Evolutionary conservation across 1,139 yeast species (phyloP).

Genomic region (Pichia terricola): DNA sequence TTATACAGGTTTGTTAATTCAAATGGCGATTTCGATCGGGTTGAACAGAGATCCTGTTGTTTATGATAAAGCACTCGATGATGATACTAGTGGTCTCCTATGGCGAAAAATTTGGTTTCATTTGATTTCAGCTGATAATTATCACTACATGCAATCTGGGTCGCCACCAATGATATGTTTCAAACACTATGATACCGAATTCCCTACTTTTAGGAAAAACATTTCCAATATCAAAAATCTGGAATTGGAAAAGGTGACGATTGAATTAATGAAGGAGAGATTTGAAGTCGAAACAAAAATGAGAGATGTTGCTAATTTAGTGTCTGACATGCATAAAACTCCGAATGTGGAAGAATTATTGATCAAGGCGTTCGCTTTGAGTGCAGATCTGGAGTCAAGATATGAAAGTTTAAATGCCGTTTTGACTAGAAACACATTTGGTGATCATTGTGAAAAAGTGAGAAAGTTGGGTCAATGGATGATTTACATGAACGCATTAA

Average conservation of each 20-base stretch:
- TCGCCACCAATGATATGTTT: slow-evolving; percentile 29
- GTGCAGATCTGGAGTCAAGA: slow-evolving; percentile 7
- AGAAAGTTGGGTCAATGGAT: slow-evolving; percentile 14
- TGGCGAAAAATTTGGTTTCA: slow-evolving; percentile 47
- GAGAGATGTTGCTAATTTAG: slow-evolving; percentile 12
- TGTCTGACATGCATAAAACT: slow-evolving; percentile 15
- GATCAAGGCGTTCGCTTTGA: slow-evolving; percentile 10
- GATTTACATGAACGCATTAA: slow-evolving; percentile 14
- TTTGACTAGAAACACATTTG: slow-evolving; percentile 9
- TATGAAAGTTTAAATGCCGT: slow-evolving; percentile 15
- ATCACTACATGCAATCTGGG: slow-evolving; percentile 33
- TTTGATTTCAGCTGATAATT: slow-evolving; percentile 20
- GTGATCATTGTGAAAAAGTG: slow-evolving; percentile 15
- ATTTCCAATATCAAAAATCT: slow-evolving; percentile 17
- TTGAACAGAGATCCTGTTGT: slow-evolving; percentile 41
- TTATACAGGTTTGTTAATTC: slow-evolving; percentile 36
- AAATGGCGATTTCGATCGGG: slow-evolving; percentile 42
- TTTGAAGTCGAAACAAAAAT: slow-evolving; percentile 12
- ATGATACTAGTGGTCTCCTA: slow-evolving; percentile 26
- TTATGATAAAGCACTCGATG: slow-evolving; percentile 16
- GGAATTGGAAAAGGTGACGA: slow-evolving; percentile 18
- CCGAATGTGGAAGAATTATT: slow-evolving; percentile 16
- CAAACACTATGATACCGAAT: slow-evolving; percentile 30
- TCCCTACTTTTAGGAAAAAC: slow-evolving; percentile 24
- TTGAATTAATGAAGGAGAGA: slow-evolving; percentile 13